Conservation (phyloP, 306 rosid species). For the Potentilla sterilis region DNA sequence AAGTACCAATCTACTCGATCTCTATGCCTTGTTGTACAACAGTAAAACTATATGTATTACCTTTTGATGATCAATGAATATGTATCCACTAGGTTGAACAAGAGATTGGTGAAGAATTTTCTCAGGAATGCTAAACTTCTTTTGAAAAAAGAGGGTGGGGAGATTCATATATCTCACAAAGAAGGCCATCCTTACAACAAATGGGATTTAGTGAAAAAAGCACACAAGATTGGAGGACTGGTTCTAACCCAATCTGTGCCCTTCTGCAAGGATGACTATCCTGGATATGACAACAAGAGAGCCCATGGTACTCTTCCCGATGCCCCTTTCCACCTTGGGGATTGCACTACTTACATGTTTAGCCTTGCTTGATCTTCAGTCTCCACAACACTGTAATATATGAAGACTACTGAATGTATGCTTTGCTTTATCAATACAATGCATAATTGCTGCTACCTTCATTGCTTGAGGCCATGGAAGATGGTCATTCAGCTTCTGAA, state of each 20-base stretch:
- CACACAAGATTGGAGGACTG: constrained; percentile 61
- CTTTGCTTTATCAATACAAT: no score
- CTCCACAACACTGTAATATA: background rate
- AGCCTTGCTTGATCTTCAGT: constrained; percentile 25
- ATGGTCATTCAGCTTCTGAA: no score
- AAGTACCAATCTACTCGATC: background rate
- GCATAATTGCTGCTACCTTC: no score
- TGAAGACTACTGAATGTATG: no score
- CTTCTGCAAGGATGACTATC: constrained; percentile 53
- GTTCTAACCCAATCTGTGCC: constrained; percentile 39
- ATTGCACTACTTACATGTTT: constrained; percentile 64
- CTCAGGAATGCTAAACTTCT: constrained; percentile 55
- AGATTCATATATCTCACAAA: constrained; percentile 72
- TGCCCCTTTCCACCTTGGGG: constrained; percentile 48
- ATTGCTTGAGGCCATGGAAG: no score
- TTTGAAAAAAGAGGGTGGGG: constrained; percentile 56
- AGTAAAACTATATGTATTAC: background rate
- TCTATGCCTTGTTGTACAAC: background rate
- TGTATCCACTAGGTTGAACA: constrained; percentile 55
- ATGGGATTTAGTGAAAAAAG: constrained; percentile 64
- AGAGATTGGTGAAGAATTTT: constrained; percentile 62
- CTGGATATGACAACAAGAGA: constrained; percentile 76
- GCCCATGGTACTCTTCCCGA: constrained; percentile 58
- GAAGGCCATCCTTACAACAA: constrained; percentile 70
- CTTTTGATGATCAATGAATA: background rate